Evolutionary conservation across 208 protist genomes (phyloP), one percentile per base, ranked within the genome.

Genomic region (Acanthamoeba divionensis): DNA sequence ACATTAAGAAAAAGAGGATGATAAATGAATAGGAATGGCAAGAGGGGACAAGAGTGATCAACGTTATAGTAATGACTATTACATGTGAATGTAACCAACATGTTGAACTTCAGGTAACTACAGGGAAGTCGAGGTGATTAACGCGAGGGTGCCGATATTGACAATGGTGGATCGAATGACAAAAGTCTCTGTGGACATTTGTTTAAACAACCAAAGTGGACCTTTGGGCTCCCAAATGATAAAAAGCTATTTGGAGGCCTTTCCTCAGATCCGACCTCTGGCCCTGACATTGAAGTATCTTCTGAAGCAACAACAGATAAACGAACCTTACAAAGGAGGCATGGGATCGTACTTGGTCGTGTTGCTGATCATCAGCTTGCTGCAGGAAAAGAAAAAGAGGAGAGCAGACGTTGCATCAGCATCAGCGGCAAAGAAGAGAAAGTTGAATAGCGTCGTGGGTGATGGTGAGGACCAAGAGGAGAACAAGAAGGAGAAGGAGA

Each of bases 291-390:
- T 77, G 24, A 77, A 77, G 21, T 77, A 77, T n/a, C 54, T 77
- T 50, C 67, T 77, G 10, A 62, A 29, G 12, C 67, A 77, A 50
- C 67, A 77, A 24, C 47, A 77, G 29, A 73, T 38, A 47, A 77
- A 77, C 31, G 67, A 77, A 50, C 26, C 67, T 4, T 77, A 55
- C 36, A 47, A 50, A 18, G 67, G 67, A 13, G 67, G 67, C 33
- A 77, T 77, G 67, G 67, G 67, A 13, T 55, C 44, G 18, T 77
- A 77, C 29, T 48, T 77, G 67, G 44, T 77, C 44, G 67, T 77
- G 31, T 26, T 77, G 31, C 67, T 77, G n/a, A 33, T 77, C n/a
- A 77, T 77, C 12, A 24, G 54, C 41, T 38, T 77, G 18, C 47
- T 77, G 7, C 67, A 77, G 31, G 36, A 50, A 13, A 45, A 47